A percentile compares a stretch with the other conserved stretches of the same genome.
Conservation (phyloP, 805 yeast genomes). For the Grigorovia transvaalensis region DNA sequence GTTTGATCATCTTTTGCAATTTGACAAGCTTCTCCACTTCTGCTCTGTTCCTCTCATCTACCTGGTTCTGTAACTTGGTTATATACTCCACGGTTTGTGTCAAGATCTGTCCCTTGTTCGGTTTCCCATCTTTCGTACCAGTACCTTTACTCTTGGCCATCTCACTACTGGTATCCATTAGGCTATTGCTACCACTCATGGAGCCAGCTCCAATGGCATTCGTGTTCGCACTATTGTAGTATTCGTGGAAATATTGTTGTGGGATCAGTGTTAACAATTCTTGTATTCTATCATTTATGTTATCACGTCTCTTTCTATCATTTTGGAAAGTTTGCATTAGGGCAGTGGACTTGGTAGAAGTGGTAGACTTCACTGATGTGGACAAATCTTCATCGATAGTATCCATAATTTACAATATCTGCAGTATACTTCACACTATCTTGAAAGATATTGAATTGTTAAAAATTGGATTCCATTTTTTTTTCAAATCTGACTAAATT, state of each 20-base stretch:
- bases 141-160: constrained; percentile 30
- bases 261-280: constrained; percentile 39
- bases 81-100: constrained; percentile 69
- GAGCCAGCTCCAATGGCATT: background rate
- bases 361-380: constrained; percentile 13
- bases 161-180: constrained; percentile 1
- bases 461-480: no score
- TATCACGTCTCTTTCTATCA: constrained; percentile 43
- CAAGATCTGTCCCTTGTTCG: constrained; percentile 74
- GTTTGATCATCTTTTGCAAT: constrained; percentile 33
- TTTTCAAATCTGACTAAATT: no score
- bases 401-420: constrained; percentile 2
- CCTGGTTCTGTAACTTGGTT: constrained; percentile 52
- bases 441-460: no score
- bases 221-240: constrained; percentile 5
- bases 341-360: constrained; percentile 12
- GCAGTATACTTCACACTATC: no score
- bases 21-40: constrained; percentile 64
- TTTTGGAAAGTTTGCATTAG: constrained; percentile 18
- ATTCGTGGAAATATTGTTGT: constrained; percentile 35
- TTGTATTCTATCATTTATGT: constrained; percentile 48
- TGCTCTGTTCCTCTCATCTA: constrained; percentile 67
- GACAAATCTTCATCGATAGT: constrained; percentile 12
- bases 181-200: constrained; percentile 1
- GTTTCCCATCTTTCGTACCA: constrained; percentile 77